Base-by-base conservation (phyloP, 2,329 filamentous ascomycete species). In the Fusarium sp. region DNA sequence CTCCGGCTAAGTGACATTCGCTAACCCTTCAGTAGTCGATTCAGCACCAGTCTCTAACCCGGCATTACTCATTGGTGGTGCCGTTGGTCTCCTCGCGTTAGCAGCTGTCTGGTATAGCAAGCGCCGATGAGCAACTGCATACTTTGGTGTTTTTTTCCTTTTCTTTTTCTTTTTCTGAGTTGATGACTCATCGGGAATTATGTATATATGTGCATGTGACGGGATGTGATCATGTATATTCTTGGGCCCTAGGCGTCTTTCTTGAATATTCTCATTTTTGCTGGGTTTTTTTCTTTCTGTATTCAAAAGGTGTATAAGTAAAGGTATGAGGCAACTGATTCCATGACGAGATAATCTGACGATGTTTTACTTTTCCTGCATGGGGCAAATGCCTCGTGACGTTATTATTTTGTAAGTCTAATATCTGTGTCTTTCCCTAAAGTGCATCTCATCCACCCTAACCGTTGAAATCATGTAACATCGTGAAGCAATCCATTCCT, bases 71-170 rank as follows among this genome's bases (percentile, higher is more conserved):
- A 75, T 78, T 37, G 81, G 79, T 18, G 79, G 81, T 18, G 67
- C 80, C 20, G 62, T 83, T 48, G 83, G 81, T n/a, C 69, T 78
- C 13, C 77, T 76, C 35, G 82, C 82, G 9, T 73, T 83, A 60
- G 81, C 80, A n/a, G 81, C 79, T 26, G 48, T 81, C 40, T 83
- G 80, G 81, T 82, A 77, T 74, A 76, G 48, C 60, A 80, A 75
- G 69, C 79, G 75, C 46, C 76, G 73, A 65, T 78, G 68, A 71
- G 42, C 37, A 44, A 46, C 13, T 23, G 17, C 30, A 38, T 27
- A 33, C 20, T 23, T 46, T 57, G 40, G 13, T 20, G 42, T 49
- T 53, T 20, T 49, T 26, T 8, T n/a, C n/a, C 23, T 18, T 27
- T 26, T 23, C 3, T 23, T 23, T 6, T 46, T 37, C 50, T 56